These are phyloP conservation scores for Stachybotrys chartarum DNA, from an alignment of 2,329 filamentous ascomycete genomes.

Conservation along the genomic window DNA sequence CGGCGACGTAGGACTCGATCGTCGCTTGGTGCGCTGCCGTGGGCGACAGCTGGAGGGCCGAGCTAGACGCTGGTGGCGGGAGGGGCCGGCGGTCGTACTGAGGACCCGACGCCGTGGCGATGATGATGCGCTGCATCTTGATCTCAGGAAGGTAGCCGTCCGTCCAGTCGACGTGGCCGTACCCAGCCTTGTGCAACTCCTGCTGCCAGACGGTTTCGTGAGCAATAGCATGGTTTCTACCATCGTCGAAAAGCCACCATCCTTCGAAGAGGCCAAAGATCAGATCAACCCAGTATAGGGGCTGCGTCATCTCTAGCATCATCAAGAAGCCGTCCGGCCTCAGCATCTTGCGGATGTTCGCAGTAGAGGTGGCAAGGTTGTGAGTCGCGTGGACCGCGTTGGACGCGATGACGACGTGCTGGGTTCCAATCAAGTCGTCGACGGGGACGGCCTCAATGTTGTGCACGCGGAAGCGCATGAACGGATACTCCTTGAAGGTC, in stretches of 20 bases:
- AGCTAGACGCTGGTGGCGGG: too few species aligned
- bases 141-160: conserved; percentile 7
- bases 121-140: neutral
- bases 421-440: conserved; percentile 9
- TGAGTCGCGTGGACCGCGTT: conserved; percentile 29
- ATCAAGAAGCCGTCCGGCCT: conserved; percentile 8
- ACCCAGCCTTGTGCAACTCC: conserved; percentile 7
- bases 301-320: conserved; percentile 9
- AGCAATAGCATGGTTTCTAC: conserved; percentile 4
- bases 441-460: conserved; percentile 11
- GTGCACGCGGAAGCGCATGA: conserved; percentile 5
- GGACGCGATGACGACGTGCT: conserved; percentile 23
- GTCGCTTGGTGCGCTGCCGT: too few species aligned
- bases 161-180: conserved; percentile 11
- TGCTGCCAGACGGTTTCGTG: conserved; percentile 6
- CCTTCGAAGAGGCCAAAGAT: conserved; percentile 26
- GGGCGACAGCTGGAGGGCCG: too few species aligned
- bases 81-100: too few species aligned
- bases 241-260: conserved; percentile 23
- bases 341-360: conserved; percentile 11
- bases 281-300: conserved; percentile 18
- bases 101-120: too few species aligned
- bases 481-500: conserved; percentile 3
- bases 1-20: too few species aligned
- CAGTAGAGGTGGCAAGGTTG: conserved; percentile 8